phyloP scores from a whole-genome alignment of 2,329 filamentous ascomycete species.

The Ramichloridium luteum region DNA sequence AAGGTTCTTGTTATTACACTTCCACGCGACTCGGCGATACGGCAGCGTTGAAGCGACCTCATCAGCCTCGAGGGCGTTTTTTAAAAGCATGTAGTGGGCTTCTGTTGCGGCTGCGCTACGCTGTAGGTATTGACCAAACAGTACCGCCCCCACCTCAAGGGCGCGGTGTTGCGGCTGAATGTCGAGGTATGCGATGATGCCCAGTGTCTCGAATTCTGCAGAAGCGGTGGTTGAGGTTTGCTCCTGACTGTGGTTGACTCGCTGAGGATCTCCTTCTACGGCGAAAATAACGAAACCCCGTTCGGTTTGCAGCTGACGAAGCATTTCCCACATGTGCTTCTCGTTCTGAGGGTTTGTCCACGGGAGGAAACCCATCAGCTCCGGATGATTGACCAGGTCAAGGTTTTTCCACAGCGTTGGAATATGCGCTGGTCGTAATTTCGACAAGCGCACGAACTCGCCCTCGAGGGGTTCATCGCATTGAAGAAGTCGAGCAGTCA shows the following conservation, averaged over 20 bases:
- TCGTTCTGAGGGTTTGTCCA: conserved; percentile 21
- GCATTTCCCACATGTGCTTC: conserved; percentile 6
- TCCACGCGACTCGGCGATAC: conserved; percentile 52
- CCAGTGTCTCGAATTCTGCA: conserved; percentile 24
- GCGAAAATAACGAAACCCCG: conserved; percentile 29
- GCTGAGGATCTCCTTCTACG: conserved; percentile 27
- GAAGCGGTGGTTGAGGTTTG: conserved; percentile 8
- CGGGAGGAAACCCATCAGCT: conserved; percentile 33
- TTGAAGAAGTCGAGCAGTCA: no score
- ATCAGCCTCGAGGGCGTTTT: conserved; percentile 38
- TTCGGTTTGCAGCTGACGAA: conserved; percentile 7
- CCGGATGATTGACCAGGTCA: conserved; percentile 3
- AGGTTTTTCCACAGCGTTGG: conserved; percentile 10
- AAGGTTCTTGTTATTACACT: conserved; percentile 46
- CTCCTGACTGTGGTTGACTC: conserved; percentile 9
- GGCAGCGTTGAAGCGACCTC: conserved; percentile 26
- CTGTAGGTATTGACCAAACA: conserved; percentile 40
- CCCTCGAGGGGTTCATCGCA: no score
- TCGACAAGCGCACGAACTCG: background rate
- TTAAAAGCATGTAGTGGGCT: conserved; percentile 43
- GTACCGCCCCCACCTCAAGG: conserved; percentile 47
- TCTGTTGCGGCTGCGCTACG: conserved; percentile 47
- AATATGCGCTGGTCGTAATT: conserved; percentile 4
- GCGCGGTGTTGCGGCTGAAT: conserved; percentile 37
- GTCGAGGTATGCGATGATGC: conserved; percentile 33